These are phyloP conservation scores for Beverwykella pulmonaria DNA, from an alignment of 495 filamentous ascomycete species.

Conservation along the genomic window DNA sequence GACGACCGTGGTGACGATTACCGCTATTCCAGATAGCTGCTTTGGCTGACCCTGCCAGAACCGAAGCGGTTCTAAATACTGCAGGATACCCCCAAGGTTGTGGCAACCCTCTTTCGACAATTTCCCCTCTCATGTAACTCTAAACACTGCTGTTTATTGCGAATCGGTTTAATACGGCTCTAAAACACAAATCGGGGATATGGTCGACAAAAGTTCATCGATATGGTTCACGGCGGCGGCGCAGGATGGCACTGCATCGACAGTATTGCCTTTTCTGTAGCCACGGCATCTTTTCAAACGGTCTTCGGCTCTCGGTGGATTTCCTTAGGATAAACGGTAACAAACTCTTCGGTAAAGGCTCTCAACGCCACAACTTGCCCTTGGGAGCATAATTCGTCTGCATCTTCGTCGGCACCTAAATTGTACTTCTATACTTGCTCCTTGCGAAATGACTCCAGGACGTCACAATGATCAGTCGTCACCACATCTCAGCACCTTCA, in stretches of 20 bases:
- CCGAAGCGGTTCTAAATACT: conserved; percentile 35
- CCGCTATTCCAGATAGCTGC: conserved; percentile 23
- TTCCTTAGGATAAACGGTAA: conserved; percentile 40
- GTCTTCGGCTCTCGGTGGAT: conserved; percentile 40
- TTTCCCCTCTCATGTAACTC: conserved; percentile 33
- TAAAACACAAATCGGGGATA: conserved; percentile 28
- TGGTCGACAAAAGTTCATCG: conserved; percentile 35
- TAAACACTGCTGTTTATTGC: conserved; percentile 29
- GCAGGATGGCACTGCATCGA: conserved; percentile 30
- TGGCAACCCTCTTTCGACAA: conserved; percentile 18
- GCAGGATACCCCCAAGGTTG: neutral
- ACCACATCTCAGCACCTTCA: conserved; percentile 28
- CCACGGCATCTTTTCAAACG: conserved; percentile 27
- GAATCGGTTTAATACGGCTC: conserved; percentile 36
- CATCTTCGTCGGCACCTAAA: conserved; percentile 40
- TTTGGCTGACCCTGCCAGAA: conserved; percentile 33
- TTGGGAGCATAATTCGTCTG: conserved; percentile 32
- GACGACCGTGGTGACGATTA: conserved; percentile 41
- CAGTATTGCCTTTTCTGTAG: conserved; percentile 23
- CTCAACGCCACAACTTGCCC: conserved; percentile 25
- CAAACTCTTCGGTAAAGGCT: conserved; percentile 32
- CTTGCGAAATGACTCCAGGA: conserved; percentile 28
- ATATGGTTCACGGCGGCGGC: conserved; percentile 34
- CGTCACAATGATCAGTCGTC: conserved; percentile 35
- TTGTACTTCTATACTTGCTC: conserved; percentile 40